These are phyloP conservation scores for Sclerotinia nivalis DNA, from an alignment of 2,329 filamentous ascomycete genomes.

Conservation along the genomic window DNA sequence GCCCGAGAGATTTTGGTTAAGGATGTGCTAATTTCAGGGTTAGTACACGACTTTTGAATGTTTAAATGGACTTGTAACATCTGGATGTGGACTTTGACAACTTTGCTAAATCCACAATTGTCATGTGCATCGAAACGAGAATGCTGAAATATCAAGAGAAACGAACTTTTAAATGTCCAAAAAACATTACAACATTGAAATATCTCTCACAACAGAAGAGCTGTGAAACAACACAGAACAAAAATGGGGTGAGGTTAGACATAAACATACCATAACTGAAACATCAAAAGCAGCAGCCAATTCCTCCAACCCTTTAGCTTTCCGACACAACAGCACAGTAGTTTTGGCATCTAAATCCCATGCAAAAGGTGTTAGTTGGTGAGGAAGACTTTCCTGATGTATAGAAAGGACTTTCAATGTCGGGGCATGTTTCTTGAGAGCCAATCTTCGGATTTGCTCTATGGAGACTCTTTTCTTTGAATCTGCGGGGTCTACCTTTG, in stretches of 20 bases:
- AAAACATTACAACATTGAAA: neutral
- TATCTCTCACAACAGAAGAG: neutral
- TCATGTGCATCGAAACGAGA: neutral
- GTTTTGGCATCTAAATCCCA: slow-evolving; percentile 62
- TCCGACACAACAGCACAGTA: slow-evolving; percentile 54
- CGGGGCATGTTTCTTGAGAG: slow-evolving; percentile 58
- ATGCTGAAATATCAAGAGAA: no score
- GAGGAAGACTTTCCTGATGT: slow-evolving; percentile 55
- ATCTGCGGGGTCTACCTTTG: slow-evolving; percentile 55
- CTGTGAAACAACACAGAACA: neutral
- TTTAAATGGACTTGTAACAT: neutral
- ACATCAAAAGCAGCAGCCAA: slow-evolving; percentile 57
- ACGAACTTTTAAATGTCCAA: neutral
- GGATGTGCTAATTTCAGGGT: slow-evolving; percentile 50
- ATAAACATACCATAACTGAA: slow-evolving; percentile 52
- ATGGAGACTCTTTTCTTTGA: slow-evolving; percentile 53
- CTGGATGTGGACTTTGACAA: neutral
- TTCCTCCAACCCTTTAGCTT: slow-evolving; percentile 54
- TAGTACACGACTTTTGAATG: neutral
- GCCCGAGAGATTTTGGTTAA: slow-evolving; percentile 55
- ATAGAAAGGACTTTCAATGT: slow-evolving; percentile 60
- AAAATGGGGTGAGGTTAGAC: neutral
- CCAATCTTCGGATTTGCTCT: slow-evolving; percentile 58
- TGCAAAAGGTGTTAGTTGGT: slow-evolving; percentile 52
- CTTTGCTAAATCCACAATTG: neutral